A percentile compares a stretch with the other conserved stretches of the same genome.
phyloP scores from a whole-genome alignment of 2,329 filamentous ascomycete genomes.

The Aspergillus quadrilineatus region DNA sequence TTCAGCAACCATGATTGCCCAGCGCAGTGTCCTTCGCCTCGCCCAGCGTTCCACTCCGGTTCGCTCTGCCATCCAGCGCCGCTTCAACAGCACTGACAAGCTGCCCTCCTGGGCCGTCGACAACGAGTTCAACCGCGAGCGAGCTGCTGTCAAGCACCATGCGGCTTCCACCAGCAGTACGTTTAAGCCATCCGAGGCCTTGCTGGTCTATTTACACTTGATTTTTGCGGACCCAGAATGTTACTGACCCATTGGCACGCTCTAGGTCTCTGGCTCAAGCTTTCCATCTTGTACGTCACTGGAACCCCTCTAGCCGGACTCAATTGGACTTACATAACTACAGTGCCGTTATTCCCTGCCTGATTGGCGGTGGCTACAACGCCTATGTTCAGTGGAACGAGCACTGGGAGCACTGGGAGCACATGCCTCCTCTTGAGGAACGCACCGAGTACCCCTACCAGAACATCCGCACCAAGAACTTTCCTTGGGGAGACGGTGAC shows the following conservation, averaged over 20 bases:
- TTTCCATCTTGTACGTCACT: slow-evolving; percentile 83
- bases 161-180: slow-evolving; percentile 78
- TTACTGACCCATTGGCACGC: slow-evolving; percentile 29
- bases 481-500: slow-evolving; percentile 90
- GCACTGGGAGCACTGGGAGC: slow-evolving; percentile 94
- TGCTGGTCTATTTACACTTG: not conserved
- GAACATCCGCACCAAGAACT: slow-evolving; percentile 98
- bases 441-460: slow-evolving; percentile 92
- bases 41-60: slow-evolving; percentile 57
- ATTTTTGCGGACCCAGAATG: not conserved
- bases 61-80: slow-evolving; percentile 64
- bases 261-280: slow-evolving; percentile 89
- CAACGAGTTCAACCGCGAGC: slow-evolving; percentile 92
- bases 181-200: slow-evolving; percentile 37
- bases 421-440: slow-evolving; percentile 85
- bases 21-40: slow-evolving; percentile 61
- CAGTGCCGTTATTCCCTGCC: slow-evolving; percentile 72
- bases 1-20: slow-evolving; percentile 60
- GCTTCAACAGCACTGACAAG: slow-evolving; percentile 64
- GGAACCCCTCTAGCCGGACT: not conserved
- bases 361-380: slow-evolving; percentile 73
- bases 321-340: slow-evolving; percentile 20
- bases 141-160: slow-evolving; percentile 85
- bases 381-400: slow-evolving; percentile 89
- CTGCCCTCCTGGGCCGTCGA: slow-evolving; percentile 68